These are phyloP conservation scores for Lipomyces sp. DNA, from an alignment of 805 yeast species.

Conservation along the genomic window DNA sequence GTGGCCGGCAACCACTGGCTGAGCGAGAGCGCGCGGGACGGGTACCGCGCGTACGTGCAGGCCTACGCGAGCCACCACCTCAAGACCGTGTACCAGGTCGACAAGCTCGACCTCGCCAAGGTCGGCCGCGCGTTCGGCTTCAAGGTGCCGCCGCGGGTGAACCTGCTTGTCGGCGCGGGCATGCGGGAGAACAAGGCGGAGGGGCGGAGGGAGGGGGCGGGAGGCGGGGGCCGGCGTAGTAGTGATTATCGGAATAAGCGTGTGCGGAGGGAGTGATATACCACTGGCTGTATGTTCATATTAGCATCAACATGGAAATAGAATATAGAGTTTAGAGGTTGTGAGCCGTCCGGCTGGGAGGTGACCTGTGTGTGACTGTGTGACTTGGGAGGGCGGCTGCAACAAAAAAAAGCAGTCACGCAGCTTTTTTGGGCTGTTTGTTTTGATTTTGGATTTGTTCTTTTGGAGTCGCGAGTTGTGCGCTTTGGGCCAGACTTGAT, in stretches of 20 bases:
- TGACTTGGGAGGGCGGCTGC: conserved; percentile 5
- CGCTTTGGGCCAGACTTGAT: too few species aligned
- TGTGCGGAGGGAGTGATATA: background rate
- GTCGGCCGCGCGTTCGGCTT: conserved; percentile 96
- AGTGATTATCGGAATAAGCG: conserved; percentile 1
- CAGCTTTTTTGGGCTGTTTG: background rate
- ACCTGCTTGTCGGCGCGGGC: conserved; percentile 91
- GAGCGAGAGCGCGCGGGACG: conserved; percentile 91
- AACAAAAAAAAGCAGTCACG: conserved; percentile 18
- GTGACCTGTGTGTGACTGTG: conserved; percentile 2
- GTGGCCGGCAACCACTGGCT: conserved; percentile 90
- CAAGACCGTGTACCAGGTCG: conserved; percentile 94
- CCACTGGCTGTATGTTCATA: background rate
- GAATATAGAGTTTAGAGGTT: conserved; percentile 2
- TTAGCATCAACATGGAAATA: background rate
- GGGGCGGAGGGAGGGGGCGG: conserved; percentile 2
- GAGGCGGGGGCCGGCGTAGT: background rate
- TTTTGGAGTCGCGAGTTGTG: too few species aligned
- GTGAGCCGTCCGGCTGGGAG: background rate
- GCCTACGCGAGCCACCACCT: conserved; percentile 96
- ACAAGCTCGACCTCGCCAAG: conserved; percentile 86
- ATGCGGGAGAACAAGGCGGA: conserved; percentile 7
- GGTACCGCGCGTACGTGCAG: conserved; percentile 92
- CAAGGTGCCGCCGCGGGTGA: conserved; percentile 89
- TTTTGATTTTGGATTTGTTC: too few species aligned